phyloP scores from a whole-genome alignment of 352 stramenopile genomes.

The Blastocystis sp. region DNA sequence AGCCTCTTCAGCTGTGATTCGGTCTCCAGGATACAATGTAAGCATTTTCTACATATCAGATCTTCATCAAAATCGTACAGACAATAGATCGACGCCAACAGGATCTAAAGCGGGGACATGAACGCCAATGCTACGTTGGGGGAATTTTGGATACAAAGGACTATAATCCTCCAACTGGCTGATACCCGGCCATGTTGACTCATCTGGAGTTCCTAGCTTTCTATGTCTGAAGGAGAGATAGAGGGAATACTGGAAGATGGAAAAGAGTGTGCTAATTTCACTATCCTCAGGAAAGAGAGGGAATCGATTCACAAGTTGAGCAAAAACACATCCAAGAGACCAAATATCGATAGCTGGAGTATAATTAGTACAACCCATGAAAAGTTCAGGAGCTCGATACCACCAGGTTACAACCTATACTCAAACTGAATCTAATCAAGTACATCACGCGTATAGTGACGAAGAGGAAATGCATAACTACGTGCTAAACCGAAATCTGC shows the following conservation, averaged over 20 bases:
- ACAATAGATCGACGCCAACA: slow-evolving; percentile 74
- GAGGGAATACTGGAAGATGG: slow-evolving; percentile 25
- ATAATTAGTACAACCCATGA: slow-evolving; percentile 85
- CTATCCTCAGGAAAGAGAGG: slow-evolving; percentile 71
- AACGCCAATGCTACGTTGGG: not conserved
- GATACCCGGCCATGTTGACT: slow-evolving; percentile 86
- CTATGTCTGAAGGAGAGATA: slow-evolving; percentile 16
- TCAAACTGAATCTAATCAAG: slow-evolving; percentile 75
- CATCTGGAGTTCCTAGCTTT: slow-evolving; percentile 87
- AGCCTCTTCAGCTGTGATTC: slow-evolving; percentile 41
- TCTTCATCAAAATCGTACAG: slow-evolving; percentile 67
- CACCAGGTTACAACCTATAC: slow-evolving; percentile 88
- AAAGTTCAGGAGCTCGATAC: slow-evolving; percentile 86
- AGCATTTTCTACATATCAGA: slow-evolving; percentile 55
- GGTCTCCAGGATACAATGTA: not conserved
- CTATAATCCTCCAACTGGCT: slow-evolving; percentile 93
- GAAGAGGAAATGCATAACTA: slow-evolving; percentile 69
- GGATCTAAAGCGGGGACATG: slow-evolving; percentile 68
- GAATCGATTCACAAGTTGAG: slow-evolving; percentile 83
- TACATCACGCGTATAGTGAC: slow-evolving; percentile 43
- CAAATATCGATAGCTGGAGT: slow-evolving; percentile 83
- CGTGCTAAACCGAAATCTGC: slow-evolving; percentile 83
- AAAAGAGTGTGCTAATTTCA: slow-evolving; percentile 31
- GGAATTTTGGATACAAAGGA: slow-evolving; percentile 83
- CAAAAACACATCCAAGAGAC: slow-evolving; percentile 83